Base-by-base conservation (phyloP, 495 filamentous ascomycete genomes). In the Jackrogersella minutella region DNA sequence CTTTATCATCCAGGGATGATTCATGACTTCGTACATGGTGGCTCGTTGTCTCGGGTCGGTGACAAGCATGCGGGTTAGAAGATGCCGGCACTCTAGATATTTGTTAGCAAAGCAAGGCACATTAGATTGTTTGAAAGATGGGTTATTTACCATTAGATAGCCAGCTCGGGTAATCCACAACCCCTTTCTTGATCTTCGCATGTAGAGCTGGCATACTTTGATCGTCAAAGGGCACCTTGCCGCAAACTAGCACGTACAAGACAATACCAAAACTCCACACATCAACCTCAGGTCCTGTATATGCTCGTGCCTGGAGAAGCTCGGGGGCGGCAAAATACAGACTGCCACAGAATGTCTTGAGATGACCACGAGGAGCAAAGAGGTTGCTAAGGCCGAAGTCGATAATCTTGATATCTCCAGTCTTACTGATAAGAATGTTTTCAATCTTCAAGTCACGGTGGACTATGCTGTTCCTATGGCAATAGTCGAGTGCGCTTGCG, bases 221-320 rank as follows among this genome's bases (percentile, higher is more conserved):
- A 70, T 99, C 95, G 73, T 99, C 95, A 73, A 99, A 99, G 2
- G 95, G 95, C 3, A 99, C 95, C 76, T 97, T 99, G 7, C 95
- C 95, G 76, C 95, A 99, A 8, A 98, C 95, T 49, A 99, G 78
- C 50, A 99, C 95, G 69, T 98, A 99, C 17, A 99, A 82, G n/a
- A 99, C 95, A 72, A 99, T 97, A 3, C 95, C 95, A 79, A 99
- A 98, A 78, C 96, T 98, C 95, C 95, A 99, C 1, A 98, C 87
- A 73, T 99, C 95, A 11, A 99, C 95, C 73, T 99, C 95, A 1
- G 95, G 95, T 0, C 95, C 95, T 3, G 92, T 95, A 68, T 99
- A 99, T 37, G 93, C 91, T 70, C 89, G 90, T 19, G 95, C 95
- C 70, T 98, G 94, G 17, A 99, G 82, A 52, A 99, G 80, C 74